Percentiles rank a stretch among this genome's conserved stretches.
Evolutionary conservation across 441 rosid genomes (phyloP).

Genomic region (Eugenia klotzschiana): DNA sequence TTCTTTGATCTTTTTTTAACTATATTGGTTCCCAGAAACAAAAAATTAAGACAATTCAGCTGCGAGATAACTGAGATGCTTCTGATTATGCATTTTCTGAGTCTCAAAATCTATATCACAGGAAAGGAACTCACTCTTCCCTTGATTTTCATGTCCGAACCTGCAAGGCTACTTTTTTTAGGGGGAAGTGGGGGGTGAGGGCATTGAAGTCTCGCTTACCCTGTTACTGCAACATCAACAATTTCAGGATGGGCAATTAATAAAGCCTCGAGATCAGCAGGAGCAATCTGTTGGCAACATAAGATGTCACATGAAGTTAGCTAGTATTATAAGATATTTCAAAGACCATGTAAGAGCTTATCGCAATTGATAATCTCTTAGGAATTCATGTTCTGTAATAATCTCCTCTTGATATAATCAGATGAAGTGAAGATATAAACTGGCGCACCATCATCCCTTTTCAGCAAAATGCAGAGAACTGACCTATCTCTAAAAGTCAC

Average conservation of each 20-base stretch:
- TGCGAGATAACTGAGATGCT: background rate
- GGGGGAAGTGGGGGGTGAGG: too few relatives aligned
- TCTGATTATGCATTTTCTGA: background rate
- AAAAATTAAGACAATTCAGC: background rate
- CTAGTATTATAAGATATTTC: background rate
- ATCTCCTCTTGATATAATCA: background rate
- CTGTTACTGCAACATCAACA: conserved; percentile 59
- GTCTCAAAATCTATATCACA: background rate
- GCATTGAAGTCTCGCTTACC: conserved; percentile 20
- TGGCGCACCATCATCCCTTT: background rate
- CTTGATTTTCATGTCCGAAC: background rate
- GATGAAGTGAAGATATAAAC: background rate
- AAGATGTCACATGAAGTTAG: background rate
- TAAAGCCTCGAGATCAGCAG: conserved; percentile 74
- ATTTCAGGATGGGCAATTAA: conserved; percentile 59
- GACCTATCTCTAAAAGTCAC: background rate
- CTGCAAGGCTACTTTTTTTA: background rate
- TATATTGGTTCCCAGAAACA: background rate
- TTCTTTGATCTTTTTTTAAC: background rate
- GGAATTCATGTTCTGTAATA: background rate
- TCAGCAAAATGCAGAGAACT: background rate
- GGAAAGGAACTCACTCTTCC: background rate
- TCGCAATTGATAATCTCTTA: background rate
- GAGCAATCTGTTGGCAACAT: conserved; percentile 50
- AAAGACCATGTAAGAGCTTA: background rate